Conservation (phyloP, 805 yeast genomes). For the Metschnikowia lochheadii region DNA sequence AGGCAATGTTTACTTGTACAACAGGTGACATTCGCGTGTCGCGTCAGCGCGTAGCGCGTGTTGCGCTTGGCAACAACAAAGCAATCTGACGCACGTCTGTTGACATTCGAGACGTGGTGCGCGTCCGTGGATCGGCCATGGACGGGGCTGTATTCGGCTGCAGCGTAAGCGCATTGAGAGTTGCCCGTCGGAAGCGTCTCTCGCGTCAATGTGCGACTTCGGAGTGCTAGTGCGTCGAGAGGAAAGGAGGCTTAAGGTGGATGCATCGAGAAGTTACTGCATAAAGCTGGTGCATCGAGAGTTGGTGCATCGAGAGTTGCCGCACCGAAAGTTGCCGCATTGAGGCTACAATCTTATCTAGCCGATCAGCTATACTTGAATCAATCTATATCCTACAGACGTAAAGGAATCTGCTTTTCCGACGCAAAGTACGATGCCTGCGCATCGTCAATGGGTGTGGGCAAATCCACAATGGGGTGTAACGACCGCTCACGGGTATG, state of each 20-base stretch:
- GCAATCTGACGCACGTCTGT: not conserved
- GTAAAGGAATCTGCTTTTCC: conserved; percentile 5
- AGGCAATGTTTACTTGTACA: not conserved
- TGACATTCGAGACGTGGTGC: not conserved
- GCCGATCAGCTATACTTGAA: not conserved
- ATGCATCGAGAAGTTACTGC: no score
- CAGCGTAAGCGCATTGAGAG: not conserved
- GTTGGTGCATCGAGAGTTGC: not conserved
- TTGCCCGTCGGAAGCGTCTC: not conserved
- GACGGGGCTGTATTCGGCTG: not conserved
- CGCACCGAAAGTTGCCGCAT: not conserved
- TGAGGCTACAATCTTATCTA: not conserved
- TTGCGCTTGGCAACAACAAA: not conserved
- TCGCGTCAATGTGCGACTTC: not conserved
- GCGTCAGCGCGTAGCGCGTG: not conserved
- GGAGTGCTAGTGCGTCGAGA: no score
- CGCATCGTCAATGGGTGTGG: conserved; percentile 24
- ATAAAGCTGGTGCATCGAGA: no score
- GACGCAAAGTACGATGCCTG: conserved; percentile 7
- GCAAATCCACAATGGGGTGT: conserved; percentile 24
- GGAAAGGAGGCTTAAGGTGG: no score
- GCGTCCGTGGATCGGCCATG: not conserved
- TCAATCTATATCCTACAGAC: conserved; percentile 2
- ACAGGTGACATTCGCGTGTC: not conserved
- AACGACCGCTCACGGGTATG: conserved; percentile 8